phyloP scores from a whole-genome alignment of 1,139 yeast genomes.

The Yamadazyma spencermartinsiae region DNA sequence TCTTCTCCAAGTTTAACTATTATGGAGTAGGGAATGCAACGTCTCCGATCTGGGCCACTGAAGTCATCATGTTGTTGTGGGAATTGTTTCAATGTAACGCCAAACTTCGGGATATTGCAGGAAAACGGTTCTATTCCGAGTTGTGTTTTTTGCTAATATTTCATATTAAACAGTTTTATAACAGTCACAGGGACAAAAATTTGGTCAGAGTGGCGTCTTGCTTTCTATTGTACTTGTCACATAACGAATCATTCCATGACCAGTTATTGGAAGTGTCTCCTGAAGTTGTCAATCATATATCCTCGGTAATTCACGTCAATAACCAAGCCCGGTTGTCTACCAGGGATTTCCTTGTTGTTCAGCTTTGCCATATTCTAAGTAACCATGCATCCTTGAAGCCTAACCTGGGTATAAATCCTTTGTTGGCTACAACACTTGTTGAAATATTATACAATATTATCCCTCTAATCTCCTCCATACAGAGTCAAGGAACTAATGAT shows the following conservation, averaged over 20 bases:
- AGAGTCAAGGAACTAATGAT: constrained; percentile 22
- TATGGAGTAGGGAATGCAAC: constrained; percentile 14
- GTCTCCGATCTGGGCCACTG: constrained; percentile 55
- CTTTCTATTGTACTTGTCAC: constrained; percentile 59
- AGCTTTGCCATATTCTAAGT: constrained; percentile 36
- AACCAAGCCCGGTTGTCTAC: constrained; percentile 39
- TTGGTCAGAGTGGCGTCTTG: constrained; percentile 61
- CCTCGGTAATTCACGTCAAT: constrained; percentile 10
- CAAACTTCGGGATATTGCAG: constrained; percentile 48
- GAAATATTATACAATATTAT: constrained; percentile 65
- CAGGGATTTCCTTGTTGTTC: constrained; percentile 62
- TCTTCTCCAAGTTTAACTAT: constrained; percentile 10
- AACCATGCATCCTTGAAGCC: constrained; percentile 11
- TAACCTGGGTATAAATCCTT: constrained; percentile 10
- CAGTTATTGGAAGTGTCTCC: constrained; percentile 38
- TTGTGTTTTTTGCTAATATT: constrained; percentile 55
- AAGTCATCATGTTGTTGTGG: constrained; percentile 66
- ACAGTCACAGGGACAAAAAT: constrained; percentile 32
- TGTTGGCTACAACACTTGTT: constrained; percentile 47
- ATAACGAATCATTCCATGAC: constrained; percentile 43
- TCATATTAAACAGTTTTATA: constrained; percentile 51
- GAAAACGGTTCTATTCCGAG: constrained; percentile 52
- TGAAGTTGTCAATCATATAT: constrained; percentile 30
- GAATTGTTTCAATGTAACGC: constrained; percentile 75
- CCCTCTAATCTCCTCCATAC: constrained; percentile 27